Percentiles rank a stretch among this genome's conserved stretches.
These are phyloP conservation scores for Obelidium mucronatum DNA, from an alignment of 192 early-diverging fungal species.

Conservation along the genomic window DNA sequence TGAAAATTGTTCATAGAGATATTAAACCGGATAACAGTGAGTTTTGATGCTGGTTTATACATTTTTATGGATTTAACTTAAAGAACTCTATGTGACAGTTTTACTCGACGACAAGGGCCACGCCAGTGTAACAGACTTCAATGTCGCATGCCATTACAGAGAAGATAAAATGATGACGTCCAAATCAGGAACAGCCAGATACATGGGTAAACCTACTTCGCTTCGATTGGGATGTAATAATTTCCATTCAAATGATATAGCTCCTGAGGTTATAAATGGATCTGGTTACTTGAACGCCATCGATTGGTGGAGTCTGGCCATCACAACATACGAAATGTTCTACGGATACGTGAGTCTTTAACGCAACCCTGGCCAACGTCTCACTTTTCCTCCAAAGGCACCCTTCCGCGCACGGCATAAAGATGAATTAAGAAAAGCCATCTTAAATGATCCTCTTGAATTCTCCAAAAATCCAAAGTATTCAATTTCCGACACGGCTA, in stretches of 20 bases:
- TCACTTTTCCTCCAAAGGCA: slow-evolving; percentile 60
- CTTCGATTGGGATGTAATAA: slow-evolving; percentile 2
- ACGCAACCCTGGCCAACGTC: neutral
- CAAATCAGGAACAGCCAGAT: slow-evolving; percentile 65
- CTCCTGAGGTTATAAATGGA: slow-evolving; percentile 50
- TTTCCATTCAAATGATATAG: slow-evolving; percentile 14
- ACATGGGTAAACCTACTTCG: slow-evolving; percentile 65
- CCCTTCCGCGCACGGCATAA: slow-evolving; percentile 81
- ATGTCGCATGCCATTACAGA: slow-evolving; percentile 57
- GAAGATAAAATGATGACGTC: slow-evolving; percentile 52
- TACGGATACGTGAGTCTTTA: slow-evolving; percentile 59
- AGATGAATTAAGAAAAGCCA: slow-evolving; percentile 70
- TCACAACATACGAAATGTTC: slow-evolving; percentile 89
- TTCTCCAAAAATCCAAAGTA: slow-evolving; percentile 64
- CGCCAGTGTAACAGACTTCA: slow-evolving; percentile 62
- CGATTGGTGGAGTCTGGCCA: slow-evolving; percentile 96
- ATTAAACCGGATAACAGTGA: slow-evolving; percentile 48
- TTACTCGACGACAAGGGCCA: slow-evolving; percentile 56
- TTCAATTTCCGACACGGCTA: slow-evolving; percentile 13
- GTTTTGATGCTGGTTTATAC: slow-evolving; percentile 64
- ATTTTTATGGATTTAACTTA: slow-evolving; percentile 56
- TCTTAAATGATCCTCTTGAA: slow-evolving; percentile 69
- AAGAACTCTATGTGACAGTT: slow-evolving; percentile 26
- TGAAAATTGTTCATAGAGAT: slow-evolving; percentile 61
- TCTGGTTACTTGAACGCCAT: slow-evolving; percentile 81